Base-by-base conservation (phyloP, 768 basidiomycete genomes). In the Pisolithus microcarpus region DNA sequence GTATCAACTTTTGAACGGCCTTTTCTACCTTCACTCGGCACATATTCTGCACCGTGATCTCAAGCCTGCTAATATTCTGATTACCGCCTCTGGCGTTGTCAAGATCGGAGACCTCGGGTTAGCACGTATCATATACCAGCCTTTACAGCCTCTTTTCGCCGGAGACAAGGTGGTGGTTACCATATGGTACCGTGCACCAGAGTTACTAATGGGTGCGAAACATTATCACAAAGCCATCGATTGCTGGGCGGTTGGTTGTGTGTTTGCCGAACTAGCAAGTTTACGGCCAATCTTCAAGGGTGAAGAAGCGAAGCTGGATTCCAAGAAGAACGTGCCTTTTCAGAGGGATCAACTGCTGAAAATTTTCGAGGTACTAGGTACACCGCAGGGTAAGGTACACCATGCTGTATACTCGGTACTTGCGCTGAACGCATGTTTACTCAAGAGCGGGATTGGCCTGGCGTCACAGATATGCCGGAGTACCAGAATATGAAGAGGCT, bases 141-240 rank as follows among this genome's bases (percentile, higher is more conserved):
- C 96, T 6, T 75, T 99, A 2, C 93, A 96, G 57, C 85, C 88
- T 1, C 74, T 99, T 2, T 92, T 90, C 64, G 83, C 84, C 0
- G 94, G 94, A 15, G 96, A 99, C 70, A 98, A 98, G 61, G 94
- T 99, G 24, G 96, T 98, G 34, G 96, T 99, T 11, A 99, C 96
- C 0, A 98, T 99, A 62, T 98, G 96, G 96, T 99, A 99, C 65
- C 88, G 96, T 48, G 91, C 92, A 7, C 96, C 96, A 0, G 96
- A 99, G 64, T 80, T 99, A 3, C 77, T 99, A 9, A 78, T 99
- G 71, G 95, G 96, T 24, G 92, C 95, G 1, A 91, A 93, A 56
- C 96, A 99, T 68, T 99, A 99, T 67, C 95, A 96, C 57, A 92
- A 91, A 58, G 89, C 94, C 4, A 84, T 98, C 38, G 93, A 99